Conservation (phyloP, 495 filamentous ascomycete genomes). For the Lophium mytilinum region DNA sequence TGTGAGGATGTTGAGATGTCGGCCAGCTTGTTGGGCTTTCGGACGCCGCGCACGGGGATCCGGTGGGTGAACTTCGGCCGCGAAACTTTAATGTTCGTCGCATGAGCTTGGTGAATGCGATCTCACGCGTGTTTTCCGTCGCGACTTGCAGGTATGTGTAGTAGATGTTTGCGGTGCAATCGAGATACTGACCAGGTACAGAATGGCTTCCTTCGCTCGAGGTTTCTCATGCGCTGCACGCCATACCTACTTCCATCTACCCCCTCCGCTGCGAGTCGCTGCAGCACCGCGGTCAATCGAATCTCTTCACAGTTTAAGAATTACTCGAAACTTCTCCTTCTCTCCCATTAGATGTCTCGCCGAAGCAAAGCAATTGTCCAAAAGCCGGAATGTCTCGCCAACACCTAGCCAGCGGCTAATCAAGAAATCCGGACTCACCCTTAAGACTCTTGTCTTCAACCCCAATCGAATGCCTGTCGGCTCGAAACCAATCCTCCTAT, state of each 20-base stretch:
- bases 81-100: background rate
- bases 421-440: background rate
- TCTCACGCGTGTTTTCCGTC: background rate
- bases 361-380: background rate
- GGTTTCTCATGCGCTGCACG: conserved; percentile 9
- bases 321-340: conserved; percentile 2
- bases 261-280: conserved; percentile 13
- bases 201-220: conserved; percentile 18
- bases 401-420: background rate
- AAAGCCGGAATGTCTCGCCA: background rate
- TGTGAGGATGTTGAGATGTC: conserved; percentile 1
- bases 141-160: background rate
- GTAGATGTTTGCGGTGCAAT: background rate
- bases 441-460: no score
- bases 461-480: no score
- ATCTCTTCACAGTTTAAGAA: background rate
- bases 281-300: conserved; percentile 4
- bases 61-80: background rate
- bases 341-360: conserved; percentile 1
- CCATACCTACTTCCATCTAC: conserved; percentile 13
- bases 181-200: background rate
- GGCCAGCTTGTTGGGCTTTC: conserved; percentile 13
- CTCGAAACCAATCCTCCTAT: conserved; percentile 9
- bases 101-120: background rate
- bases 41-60: background rate